These are phyloP conservation scores for Geopyxis carbonaria DNA, from an alignment of 495 filamentous ascomycete genomes.

Conservation along the genomic window DNA sequence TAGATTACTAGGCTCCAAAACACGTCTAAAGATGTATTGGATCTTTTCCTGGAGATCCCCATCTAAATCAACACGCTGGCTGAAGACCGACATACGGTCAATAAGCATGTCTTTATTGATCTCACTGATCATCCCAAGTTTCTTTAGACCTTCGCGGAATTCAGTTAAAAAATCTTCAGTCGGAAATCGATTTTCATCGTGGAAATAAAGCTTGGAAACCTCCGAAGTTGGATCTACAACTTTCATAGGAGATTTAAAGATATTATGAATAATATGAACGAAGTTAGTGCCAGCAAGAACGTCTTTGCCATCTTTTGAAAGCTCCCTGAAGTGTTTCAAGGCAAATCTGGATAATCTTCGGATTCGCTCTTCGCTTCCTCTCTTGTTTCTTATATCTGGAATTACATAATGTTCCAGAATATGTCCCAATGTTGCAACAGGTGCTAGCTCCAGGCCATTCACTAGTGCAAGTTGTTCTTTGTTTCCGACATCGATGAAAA, in stretches of 20 bases:
- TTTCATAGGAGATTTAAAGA: conserved; percentile 8
- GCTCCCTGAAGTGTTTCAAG: conserved; percentile 9
- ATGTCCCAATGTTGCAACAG: conserved; percentile 6
- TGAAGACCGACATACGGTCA: too few relatives aligned
- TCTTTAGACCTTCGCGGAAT: not conserved
- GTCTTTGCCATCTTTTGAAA: too few relatives aligned
- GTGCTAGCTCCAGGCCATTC: conserved; percentile 2
- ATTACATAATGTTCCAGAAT: conserved; percentile 14
- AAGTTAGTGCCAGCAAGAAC: conserved; percentile 15
- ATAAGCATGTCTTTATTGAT: too few relatives aligned
- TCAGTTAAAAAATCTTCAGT: not conserved
- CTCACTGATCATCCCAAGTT: conserved; percentile 9
- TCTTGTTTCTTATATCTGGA: conserved; percentile 6
- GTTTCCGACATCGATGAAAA: conserved; percentile 15
- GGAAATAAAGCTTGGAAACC: conserved; percentile 11
- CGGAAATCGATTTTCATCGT: conserved; percentile 12
- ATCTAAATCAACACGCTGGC: too few relatives aligned
- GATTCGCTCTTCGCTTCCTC: conserved; percentile 7
- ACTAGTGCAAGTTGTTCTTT: conserved; percentile 4
- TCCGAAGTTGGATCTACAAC: conserved; percentile 1
- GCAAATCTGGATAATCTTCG: conserved; percentile 15
- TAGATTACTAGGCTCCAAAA: too few relatives aligned
- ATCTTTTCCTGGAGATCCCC: too few relatives aligned
- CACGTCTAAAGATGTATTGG: too few relatives aligned
- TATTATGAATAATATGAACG: conserved; percentile 12